Percentiles rank a stretch among this genome's conserved stretches.
These are phyloP conservation scores for Tolypocladium guangdongense DNA, from an alignment of 2,329 filamentous ascomycete genomes.

Conservation along the genomic window DNA sequence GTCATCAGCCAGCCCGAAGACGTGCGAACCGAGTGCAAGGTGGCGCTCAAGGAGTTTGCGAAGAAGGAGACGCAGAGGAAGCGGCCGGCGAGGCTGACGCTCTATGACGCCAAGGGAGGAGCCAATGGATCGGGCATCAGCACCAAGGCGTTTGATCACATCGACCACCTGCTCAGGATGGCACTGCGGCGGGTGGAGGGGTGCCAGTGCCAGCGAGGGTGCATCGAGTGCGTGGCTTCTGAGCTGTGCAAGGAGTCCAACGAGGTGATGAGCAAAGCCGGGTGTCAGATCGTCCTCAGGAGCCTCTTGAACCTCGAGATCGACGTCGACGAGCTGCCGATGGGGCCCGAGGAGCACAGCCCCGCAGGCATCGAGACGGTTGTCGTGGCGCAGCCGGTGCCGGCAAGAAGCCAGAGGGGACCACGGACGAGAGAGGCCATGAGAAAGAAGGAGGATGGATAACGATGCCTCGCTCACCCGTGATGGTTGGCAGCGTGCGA, in stretches of 20 bases:
- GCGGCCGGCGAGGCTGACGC: slow-evolving; percentile 76
- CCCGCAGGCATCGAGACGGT: slow-evolving; percentile 75
- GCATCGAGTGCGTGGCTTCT: slow-evolving; percentile 80
- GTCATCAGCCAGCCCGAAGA: slow-evolving; percentile 85
- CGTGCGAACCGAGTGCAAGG: slow-evolving; percentile 90
- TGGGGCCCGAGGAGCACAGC: slow-evolving; percentile 64
- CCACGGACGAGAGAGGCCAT: background rate
- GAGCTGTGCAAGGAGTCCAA: slow-evolving; percentile 79
- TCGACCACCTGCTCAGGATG: slow-evolving; percentile 66
- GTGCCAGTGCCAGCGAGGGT: slow-evolving; percentile 71
- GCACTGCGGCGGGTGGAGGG: slow-evolving; percentile 65
- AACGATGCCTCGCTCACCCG: no score
- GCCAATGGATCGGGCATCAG: slow-evolving; percentile 74
- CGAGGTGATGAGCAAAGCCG: slow-evolving; percentile 87
- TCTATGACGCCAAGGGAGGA: slow-evolving; percentile 92
- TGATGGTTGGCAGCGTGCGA: no score
- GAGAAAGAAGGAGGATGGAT: no score
- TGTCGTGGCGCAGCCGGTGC: slow-evolving; percentile 59
- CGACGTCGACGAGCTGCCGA: slow-evolving; percentile 73
- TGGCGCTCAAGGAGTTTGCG: slow-evolving; percentile 76
- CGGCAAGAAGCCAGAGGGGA: slow-evolving; percentile 6
- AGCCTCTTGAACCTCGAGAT: slow-evolving; percentile 65
- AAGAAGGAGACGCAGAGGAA: slow-evolving; percentile 60
- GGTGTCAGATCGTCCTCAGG: slow-evolving; percentile 70
- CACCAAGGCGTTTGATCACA: slow-evolving; percentile 87